A percentile compares a stretch with the other conserved stretches of the same genome.
Evolutionary conservation across 1,284 basidiomycete genomes (phyloP).

Genomic region (Apiotrichum porosum): DNA sequence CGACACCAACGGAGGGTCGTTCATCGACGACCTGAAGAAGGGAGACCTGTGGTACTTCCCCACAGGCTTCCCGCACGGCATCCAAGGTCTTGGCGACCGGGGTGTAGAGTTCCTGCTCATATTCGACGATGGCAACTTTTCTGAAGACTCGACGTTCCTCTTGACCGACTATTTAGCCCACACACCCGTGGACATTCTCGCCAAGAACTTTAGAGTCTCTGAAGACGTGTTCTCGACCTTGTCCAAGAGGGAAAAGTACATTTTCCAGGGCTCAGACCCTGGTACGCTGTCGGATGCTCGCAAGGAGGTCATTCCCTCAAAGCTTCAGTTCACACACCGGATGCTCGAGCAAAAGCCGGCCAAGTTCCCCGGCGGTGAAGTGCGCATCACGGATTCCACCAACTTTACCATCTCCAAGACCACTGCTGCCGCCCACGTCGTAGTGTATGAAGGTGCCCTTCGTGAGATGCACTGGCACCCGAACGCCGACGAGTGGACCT

Average conservation of each 20-base stretch:
- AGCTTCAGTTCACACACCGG: slow-evolving; percentile 18
- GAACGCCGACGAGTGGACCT: slow-evolving; percentile 52
- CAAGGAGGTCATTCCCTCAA: slow-evolving; percentile 8
- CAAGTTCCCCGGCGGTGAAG: slow-evolving; percentile 54
- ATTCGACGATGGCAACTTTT: slow-evolving; percentile 59
- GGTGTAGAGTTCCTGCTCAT: slow-evolving; percentile 68
- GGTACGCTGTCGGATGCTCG: slow-evolving; percentile 11
- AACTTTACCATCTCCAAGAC: slow-evolving; percentile 58
- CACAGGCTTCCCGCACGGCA: slow-evolving; percentile 54
- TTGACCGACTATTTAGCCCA: slow-evolving; percentile 55
- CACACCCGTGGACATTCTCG: slow-evolving; percentile 59
- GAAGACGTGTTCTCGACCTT: slow-evolving; percentile 53
- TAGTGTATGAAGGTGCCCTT: slow-evolving; percentile 63
- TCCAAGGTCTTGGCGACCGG: slow-evolving; percentile 55
- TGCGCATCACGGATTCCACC: slow-evolving; percentile 61
- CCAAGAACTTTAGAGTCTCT: slow-evolving; percentile 63
- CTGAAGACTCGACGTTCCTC: slow-evolving; percentile 64
- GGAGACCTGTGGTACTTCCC: slow-evolving; percentile 65
- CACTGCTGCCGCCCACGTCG: slow-evolving; percentile 63
- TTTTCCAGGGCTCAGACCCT: slow-evolving; percentile 55
- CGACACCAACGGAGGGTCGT: slow-evolving; percentile 60
- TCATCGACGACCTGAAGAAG: slow-evolving; percentile 45
- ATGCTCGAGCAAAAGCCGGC: slow-evolving; percentile 49
- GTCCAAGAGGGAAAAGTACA: slow-evolving; percentile 55
- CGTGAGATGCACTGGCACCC: slow-evolving; percentile 65